Conservation (phyloP, 352 stramenopile genomes). For the Globisporangium radiosum region DNA sequence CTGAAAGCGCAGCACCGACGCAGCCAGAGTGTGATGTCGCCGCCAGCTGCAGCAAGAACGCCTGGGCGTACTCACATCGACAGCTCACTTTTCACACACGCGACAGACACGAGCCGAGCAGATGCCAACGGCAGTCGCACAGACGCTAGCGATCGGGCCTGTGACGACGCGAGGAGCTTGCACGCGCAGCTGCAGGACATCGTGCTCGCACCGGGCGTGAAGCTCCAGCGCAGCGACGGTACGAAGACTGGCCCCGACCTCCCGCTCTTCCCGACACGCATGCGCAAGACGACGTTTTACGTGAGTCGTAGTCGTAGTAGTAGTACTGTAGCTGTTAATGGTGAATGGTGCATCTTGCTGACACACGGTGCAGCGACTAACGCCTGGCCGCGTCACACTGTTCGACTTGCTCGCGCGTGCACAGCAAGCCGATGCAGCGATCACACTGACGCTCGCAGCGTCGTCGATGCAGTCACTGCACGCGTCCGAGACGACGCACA, state of each 20-base stretch:
- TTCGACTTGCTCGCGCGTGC: neutral
- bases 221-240: conserved; percentile 17
- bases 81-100: neutral
- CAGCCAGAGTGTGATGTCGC: neutral
- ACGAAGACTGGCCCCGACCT: conserved; percentile 20
- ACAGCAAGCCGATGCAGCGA: conserved; percentile 11
- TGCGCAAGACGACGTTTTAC: conserved; percentile 28
- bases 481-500: conserved; percentile 1
- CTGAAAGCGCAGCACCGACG: conserved; percentile 6
- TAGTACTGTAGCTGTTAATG: neutral
- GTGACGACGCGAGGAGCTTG: neutral
- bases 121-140: neutral
- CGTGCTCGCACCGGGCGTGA: conserved; percentile 23
- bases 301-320: conserved; percentile 5
- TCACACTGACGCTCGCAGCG: neutral
- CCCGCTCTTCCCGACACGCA: conserved; percentile 17
- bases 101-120: neutral
- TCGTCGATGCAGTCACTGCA: conserved; percentile 10
- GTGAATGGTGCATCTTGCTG: too few species aligned
- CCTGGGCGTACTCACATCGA: neutral
- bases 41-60: too few species aligned
- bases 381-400: too few species aligned
- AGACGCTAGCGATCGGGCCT: neutral
- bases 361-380: neutral
- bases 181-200: conserved; percentile 10